Conservation (phyloP, 345 rosid genomes). For the Geranium brycei region DNA sequence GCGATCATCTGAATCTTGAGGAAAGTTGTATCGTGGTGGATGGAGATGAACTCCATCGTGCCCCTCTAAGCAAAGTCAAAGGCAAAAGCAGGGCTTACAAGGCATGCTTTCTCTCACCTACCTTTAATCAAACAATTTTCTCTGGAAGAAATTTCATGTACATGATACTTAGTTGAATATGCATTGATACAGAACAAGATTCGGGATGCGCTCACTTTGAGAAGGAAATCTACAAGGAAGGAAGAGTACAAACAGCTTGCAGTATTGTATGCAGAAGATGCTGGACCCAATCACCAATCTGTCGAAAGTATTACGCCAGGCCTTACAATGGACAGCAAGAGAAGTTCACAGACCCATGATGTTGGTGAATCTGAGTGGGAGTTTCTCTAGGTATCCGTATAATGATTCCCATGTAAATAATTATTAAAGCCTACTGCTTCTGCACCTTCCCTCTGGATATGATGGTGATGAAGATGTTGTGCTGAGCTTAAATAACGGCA, state of each 20-base stretch:
- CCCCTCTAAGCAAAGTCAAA: slow-evolving; percentile 16
- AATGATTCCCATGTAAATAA: slow-evolving; percentile 9
- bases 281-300: slow-evolving; percentile 12
- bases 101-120: slow-evolving; percentile 18
- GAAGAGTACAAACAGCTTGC: slow-evolving; percentile 58
- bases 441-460: background rate
- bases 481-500: slow-evolving; percentile 1
- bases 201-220: slow-evolving; percentile 41
- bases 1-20: slow-evolving; percentile 29
- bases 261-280: slow-evolving; percentile 13
- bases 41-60: slow-evolving; percentile 30
- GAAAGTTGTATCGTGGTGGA: slow-evolving; percentile 56
- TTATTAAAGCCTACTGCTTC: slow-evolving; percentile 10
- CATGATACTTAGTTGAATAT: too few relatives aligned
- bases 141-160: background rate
- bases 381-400: slow-evolving; percentile 30
- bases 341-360: slow-evolving; percentile 13
- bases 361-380: slow-evolving; percentile 65
- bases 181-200: slow-evolving; percentile 35
- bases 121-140: slow-evolving; percentile 1
- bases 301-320: slow-evolving; percentile 15
- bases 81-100: slow-evolving; percentile 41
- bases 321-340: slow-evolving; percentile 12
- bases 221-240: slow-evolving; percentile 45
- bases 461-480: background rate